Evolutionary conservation across 495 filamentous ascomycete species (phyloP), one percentile per base, ranked within the genome.

Genomic region (Poronia punctata): DNA sequence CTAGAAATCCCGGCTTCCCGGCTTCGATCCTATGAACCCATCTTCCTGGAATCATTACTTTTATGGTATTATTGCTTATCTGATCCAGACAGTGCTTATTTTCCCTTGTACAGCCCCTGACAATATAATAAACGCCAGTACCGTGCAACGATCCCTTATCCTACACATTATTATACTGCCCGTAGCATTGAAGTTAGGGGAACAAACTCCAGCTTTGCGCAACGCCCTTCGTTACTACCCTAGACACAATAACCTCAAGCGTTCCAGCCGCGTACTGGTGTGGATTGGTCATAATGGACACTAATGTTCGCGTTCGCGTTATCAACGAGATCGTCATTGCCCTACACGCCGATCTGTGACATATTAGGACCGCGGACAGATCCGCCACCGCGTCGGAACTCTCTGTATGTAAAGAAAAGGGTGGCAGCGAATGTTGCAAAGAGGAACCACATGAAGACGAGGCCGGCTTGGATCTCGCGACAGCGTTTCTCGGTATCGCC

Each of bases 381-480:
- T 50, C 45, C 29, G 62, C 63, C 56, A 55, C 58, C 22, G 57
- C 64, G 52, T n/a, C 67, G 58, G 44, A 66, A 53, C 18, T 59
- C 58, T 29, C 50, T 52, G 31, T 60, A 40, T 26, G 56, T 43
- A 34, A 72, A 48, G 35, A 51, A 46, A 9, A 69, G 47, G 10
- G 45, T 57, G 6, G 50, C 54, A 0, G 52, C 48, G 25, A 68
- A 67, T 3, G 52, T 48, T 18, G 49, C 59, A 33, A 69, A 70
- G 9, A 72, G 53, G 53, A 71, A 70, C 67, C 67, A 72, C 56
- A 70, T 59, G 40, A 72, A 72, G 3, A 57, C 68, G 18, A 60
- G 61, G 34, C 58, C 50, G n/a, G 69, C 67, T 51, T 72, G 69
- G 37, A 72, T 57, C 61, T 71, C 59, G 38, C 66, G 59, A 56